A percentile compares a stretch with the other conserved stretches of the same genome.
phyloP scores from a whole-genome alignment of 495 filamentous ascomycete genomes.

The Daldinia caldariorum region DNA sequence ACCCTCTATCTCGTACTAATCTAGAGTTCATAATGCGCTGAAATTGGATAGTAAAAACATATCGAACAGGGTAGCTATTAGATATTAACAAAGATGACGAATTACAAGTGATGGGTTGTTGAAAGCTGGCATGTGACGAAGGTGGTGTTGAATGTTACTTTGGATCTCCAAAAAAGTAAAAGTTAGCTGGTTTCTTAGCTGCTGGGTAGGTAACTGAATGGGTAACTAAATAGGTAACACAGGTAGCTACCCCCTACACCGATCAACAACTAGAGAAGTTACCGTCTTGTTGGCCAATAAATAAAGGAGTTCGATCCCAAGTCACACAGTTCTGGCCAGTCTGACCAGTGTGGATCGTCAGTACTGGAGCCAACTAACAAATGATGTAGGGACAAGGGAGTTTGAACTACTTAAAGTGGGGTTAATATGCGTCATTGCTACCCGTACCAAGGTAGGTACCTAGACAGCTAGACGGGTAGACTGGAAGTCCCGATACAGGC shows the following conservation, averaged over 20 bases:
- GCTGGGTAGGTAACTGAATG: too few relatives aligned
- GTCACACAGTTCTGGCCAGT: not conserved
- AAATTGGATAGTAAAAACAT: conserved; percentile 24
- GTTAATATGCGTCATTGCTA: conserved; percentile 35
- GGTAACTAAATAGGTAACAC: too few relatives aligned
- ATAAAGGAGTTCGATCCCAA: not conserved
- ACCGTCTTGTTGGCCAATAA: not conserved
- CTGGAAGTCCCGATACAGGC: not conserved
- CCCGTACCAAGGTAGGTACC: not conserved
- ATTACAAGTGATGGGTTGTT: not conserved
- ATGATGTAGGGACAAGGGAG: conserved; percentile 19
- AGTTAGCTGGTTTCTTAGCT: not conserved
- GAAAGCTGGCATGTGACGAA: conserved; percentile 42
- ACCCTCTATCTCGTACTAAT: conserved; percentile 23
- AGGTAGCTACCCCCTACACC: not conserved
- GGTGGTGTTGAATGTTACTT: conserved; percentile 2
- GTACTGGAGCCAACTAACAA: conserved; percentile 4
- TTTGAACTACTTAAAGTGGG: conserved; percentile 15
- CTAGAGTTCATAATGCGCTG: conserved; percentile 38
- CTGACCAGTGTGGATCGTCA: not conserved
- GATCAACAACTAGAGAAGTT: not conserved
- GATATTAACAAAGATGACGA: conserved; percentile 11
- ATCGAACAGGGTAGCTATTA: conserved; percentile 1
- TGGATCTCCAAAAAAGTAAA: not conserved
- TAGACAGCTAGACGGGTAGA: too few relatives aligned